phyloP scores from a whole-genome alignment of 495 filamentous ascomycete species.

The Tuber umbilicatum region DNA sequence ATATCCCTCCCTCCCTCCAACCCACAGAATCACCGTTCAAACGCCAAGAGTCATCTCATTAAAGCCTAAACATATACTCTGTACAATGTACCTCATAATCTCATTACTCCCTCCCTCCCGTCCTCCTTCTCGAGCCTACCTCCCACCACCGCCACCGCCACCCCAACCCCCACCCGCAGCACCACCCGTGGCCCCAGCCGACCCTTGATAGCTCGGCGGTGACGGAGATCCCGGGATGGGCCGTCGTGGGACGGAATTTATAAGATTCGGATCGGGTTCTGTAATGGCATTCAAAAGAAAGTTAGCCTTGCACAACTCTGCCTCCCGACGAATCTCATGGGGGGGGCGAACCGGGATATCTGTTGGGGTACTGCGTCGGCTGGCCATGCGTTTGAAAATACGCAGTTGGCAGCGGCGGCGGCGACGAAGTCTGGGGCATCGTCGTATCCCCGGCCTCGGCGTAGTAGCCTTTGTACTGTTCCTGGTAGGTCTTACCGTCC shows the following conservation, averaged over 20 bases:
- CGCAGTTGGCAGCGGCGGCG: background rate
- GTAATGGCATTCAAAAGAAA: background rate
- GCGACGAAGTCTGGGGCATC: background rate
- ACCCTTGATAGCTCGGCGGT: background rate
- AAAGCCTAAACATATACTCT: background rate
- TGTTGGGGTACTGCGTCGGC: background rate
- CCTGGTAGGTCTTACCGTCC: background rate
- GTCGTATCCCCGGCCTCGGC: background rate
- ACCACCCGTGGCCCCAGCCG: too few relatives aligned
- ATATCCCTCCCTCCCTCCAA: background rate
- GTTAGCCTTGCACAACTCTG: background rate
- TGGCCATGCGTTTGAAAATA: background rate
- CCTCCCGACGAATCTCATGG: background rate
- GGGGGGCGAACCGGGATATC: background rate
- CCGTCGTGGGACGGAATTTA: background rate
- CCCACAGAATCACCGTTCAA: background rate
- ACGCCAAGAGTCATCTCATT: background rate
- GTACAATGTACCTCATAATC: background rate
- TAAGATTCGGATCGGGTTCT: background rate
- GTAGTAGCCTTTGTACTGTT: background rate
- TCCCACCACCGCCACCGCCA: too few relatives aligned
- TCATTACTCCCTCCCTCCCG: background rate
- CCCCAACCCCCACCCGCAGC: too few relatives aligned
- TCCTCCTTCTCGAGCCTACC: background rate
- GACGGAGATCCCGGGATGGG: background rate